Percentiles rank a stretch among this genome's conserved stretches.
Evolutionary conservation across 1,284 basidiomycete genomes (phyloP).

Genomic region (Meripilus lineatus): DNA sequence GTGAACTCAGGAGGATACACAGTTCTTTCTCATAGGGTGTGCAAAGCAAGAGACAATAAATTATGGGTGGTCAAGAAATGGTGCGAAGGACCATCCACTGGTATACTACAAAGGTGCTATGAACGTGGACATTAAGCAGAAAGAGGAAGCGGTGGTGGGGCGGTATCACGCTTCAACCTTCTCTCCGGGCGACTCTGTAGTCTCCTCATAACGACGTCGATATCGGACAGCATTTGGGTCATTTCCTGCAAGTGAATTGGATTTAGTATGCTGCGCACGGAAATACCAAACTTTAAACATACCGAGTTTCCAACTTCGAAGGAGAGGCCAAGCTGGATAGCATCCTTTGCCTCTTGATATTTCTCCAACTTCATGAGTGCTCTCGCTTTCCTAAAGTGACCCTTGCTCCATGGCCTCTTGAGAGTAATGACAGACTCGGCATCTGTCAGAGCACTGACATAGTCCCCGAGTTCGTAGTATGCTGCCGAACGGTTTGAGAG

Average conservation of each 20-base stretch:
- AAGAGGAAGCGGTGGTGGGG: too few species aligned
- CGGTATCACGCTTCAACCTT: too few species aligned
- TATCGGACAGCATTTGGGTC: slow-evolving; percentile 19
- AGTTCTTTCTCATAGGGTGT: too few species aligned
- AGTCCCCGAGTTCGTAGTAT: slow-evolving; percentile 73
- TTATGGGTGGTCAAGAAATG: too few species aligned
- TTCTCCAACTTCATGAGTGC: slow-evolving; percentile 77
- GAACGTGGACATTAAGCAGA: too few species aligned
- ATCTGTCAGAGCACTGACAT: slow-evolving; percentile 81
- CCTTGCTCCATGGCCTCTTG: slow-evolving; percentile 90
- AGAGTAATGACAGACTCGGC: slow-evolving; percentile 87
- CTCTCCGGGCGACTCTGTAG: slow-evolving; percentile 7
- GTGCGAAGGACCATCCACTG: too few species aligned
- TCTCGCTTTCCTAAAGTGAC: slow-evolving; percentile 90
- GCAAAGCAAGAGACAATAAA: too few species aligned
- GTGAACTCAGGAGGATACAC: too few species aligned
- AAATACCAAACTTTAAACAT: slow-evolving; percentile 19
- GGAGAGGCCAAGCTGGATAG: slow-evolving; percentile 78
- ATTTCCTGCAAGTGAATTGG: slow-evolving; percentile 18
- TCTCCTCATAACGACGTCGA: slow-evolving; percentile 10
- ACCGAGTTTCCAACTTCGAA: slow-evolving; percentile 87
- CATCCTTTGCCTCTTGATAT: slow-evolving; percentile 77
- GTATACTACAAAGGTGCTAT: too few species aligned
- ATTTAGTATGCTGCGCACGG: not conserved
- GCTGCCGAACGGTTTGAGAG: slow-evolving; percentile 92